These are phyloP conservation scores for Pseudogymnoascus sp. DNA, from an alignment of 2,329 filamentous ascomycete species.

Conservation along the genomic window DNA sequence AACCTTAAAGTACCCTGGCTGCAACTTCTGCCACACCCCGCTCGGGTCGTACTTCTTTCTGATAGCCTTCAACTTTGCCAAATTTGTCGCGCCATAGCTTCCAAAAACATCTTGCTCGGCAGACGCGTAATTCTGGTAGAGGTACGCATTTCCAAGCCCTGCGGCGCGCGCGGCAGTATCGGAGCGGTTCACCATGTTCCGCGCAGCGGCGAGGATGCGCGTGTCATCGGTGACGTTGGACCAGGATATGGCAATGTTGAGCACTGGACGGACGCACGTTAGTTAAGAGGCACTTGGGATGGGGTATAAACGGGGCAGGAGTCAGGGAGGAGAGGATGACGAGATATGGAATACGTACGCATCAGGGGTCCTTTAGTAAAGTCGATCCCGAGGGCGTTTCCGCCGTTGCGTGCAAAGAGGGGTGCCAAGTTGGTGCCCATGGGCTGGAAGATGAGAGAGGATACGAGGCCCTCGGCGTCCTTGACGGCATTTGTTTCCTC, in stretches of 20 bases:
- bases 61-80: conserved; percentile 21
- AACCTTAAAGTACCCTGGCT: conserved; percentile 34
- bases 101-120: conserved; percentile 28
- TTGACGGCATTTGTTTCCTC: conserved; percentile 15
- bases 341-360: conserved; percentile 16
- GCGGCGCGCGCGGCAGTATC: conserved; percentile 25
- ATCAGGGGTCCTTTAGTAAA: conserved; percentile 11
- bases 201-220: conserved; percentile 22
- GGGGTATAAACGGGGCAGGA: conserved; percentile 16
- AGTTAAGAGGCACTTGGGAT: conserved; percentile 15
- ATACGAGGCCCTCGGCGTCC: conserved; percentile 12
- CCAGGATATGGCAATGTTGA: conserved; percentile 25
- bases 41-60: conserved; percentile 22
- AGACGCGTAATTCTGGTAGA: conserved; percentile 35
- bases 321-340: conserved; percentile 19
- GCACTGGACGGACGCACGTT: not conserved
- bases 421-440: conserved; percentile 32
- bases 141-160: conserved; percentile 29
- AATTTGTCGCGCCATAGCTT: conserved; percentile 29
- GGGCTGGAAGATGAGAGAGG: conserved; percentile 29
- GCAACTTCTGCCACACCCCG: conserved; percentile 24
- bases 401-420: conserved; percentile 30
- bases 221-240: conserved; percentile 27
- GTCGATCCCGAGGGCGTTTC: conserved; percentile 19
- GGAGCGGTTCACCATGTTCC: conserved; percentile 23